phyloP scores from a whole-genome alignment of 2,329 filamentous ascomycete genomes.

The Mycosphaerella sp. region DNA sequence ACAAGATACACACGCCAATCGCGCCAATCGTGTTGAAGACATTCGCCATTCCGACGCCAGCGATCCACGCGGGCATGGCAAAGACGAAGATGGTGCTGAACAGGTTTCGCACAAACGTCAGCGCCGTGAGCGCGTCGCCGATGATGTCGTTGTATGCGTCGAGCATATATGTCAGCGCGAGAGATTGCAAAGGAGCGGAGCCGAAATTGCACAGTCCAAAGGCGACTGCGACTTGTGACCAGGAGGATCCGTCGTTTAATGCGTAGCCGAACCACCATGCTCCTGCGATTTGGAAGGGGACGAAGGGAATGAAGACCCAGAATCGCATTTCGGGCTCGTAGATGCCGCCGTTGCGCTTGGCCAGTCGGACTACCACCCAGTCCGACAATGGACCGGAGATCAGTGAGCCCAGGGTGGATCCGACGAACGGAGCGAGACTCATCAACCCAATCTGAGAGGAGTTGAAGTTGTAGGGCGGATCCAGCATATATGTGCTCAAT shows the following conservation, averaged over 20 bases:
- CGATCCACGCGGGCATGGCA: constrained; percentile 40
- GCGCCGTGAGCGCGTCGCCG: constrained; percentile 42
- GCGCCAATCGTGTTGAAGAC: constrained; percentile 39
- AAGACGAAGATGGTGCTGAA: constrained; percentile 44
- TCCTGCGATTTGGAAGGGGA: constrained; percentile 30
- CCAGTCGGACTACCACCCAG: constrained; percentile 33
- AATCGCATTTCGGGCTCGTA: constrained; percentile 34
- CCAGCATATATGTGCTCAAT: constrained; percentile 35
- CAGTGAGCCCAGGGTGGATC: constrained; percentile 43
- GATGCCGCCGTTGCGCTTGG: constrained; percentile 32
- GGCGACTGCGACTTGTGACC: constrained; percentile 34
- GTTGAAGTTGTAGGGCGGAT: constrained; percentile 42
- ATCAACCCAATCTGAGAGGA: constrained; percentile 47
- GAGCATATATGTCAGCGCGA: constrained; percentile 38
- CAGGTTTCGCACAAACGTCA: constrained; percentile 43
- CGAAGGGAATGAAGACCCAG: constrained; percentile 32
- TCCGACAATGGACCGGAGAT: constrained; percentile 45
- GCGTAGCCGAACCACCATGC: constrained; percentile 38
- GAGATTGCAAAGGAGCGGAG: constrained; percentile 29
- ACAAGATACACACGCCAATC: constrained; percentile 32
- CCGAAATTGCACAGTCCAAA: constrained; percentile 37
- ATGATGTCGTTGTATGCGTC: constrained; percentile 42
- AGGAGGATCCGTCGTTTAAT: constrained; percentile 23
- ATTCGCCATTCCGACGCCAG: constrained; percentile 36
- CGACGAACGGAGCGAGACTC: constrained; percentile 46